Percentiles rank a stretch among this genome's conserved stretches.
These are phyloP conservation scores for Rhizopus microsporus DNA, from an alignment of 371 early-diverging fungal genomes.

Conservation along the genomic window DNA sequence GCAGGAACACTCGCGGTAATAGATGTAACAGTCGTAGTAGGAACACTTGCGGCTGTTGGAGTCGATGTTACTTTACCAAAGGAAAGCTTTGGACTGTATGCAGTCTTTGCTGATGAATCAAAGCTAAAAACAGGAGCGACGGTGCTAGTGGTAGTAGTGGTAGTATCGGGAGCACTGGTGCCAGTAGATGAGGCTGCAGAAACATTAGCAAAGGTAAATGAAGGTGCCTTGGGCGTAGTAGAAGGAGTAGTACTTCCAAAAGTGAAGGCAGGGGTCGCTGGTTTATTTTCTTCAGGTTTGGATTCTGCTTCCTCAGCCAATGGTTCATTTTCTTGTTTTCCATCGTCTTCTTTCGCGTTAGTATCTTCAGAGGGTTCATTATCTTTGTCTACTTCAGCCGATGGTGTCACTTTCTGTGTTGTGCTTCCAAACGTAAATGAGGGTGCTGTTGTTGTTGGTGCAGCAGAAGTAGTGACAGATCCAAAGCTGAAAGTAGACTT, in stretches of 20 bases:
- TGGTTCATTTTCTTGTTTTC: no score
- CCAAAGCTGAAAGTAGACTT: neutral
- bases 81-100: neutral
- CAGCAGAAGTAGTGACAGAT: no score
- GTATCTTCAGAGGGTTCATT: no score
- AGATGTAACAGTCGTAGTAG: constrained; percentile 2
- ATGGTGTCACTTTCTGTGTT: no score
- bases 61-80: neutral
- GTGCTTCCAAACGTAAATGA: no score
- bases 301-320: no score
- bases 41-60: neutral
- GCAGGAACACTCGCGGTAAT: neutral
- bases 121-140: neutral
- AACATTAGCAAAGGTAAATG: neutral
- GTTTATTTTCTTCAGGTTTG: no score
- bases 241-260: neutral
- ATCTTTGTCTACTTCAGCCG: no score
- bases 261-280: neutral
- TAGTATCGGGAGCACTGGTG: neutral
- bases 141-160: no score
- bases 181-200: no score
- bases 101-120: neutral
- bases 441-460: no score
- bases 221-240: neutral
- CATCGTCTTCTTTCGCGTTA: no score